Evolutionary conservation across 2,329 filamentous ascomycete species (phyloP).

Genomic region (Penicillium sp.): DNA sequence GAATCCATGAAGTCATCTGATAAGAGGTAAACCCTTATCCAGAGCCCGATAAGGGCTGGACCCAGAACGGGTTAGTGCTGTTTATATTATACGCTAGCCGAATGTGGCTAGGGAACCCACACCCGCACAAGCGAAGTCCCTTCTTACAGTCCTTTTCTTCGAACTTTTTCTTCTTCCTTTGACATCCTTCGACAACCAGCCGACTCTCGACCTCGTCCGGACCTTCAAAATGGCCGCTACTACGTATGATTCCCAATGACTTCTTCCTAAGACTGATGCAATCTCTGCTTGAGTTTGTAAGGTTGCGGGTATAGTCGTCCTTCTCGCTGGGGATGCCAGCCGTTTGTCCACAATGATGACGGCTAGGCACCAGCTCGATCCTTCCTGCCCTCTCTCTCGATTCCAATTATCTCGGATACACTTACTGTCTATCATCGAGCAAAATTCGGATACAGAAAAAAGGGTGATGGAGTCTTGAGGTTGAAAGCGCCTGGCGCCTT

Average conservation of each 20-base stretch:
- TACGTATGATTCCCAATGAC: constrained; percentile 57
- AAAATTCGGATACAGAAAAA: constrained; percentile 58
- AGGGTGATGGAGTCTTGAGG: constrained; percentile 72
- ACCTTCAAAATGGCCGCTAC: constrained; percentile 60
- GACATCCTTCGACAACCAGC: constrained; percentile 41
- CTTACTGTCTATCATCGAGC: constrained; percentile 23
- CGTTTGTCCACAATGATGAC: constrained; percentile 21
- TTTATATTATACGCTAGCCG: neutral
- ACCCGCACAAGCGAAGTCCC: constrained; percentile 39
- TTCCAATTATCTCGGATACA: constrained; percentile 29
- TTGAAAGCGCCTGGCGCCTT: constrained; percentile 64
- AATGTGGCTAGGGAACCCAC: constrained; percentile 23
- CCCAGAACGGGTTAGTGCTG: constrained; percentile 2
- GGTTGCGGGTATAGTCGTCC: constrained; percentile 75
- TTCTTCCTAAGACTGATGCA: constrained; percentile 37
- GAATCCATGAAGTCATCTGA: constrained; percentile 24
- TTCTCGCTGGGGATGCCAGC: constrained; percentile 68
- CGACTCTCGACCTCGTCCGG: constrained; percentile 42
- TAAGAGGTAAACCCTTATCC: constrained; percentile 25
- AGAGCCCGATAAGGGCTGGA: constrained; percentile 17
- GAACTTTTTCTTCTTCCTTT: constrained; percentile 27
- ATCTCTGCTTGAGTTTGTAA: constrained; percentile 43
- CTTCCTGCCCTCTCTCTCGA: constrained; percentile 52
- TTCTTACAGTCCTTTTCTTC: constrained; percentile 22
- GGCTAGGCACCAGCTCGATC: constrained; percentile 73